These are phyloP conservation scores for Desmodesmus armatus DNA, from an alignment of 139 green algal genomes.

Conservation along the genomic window DNA sequence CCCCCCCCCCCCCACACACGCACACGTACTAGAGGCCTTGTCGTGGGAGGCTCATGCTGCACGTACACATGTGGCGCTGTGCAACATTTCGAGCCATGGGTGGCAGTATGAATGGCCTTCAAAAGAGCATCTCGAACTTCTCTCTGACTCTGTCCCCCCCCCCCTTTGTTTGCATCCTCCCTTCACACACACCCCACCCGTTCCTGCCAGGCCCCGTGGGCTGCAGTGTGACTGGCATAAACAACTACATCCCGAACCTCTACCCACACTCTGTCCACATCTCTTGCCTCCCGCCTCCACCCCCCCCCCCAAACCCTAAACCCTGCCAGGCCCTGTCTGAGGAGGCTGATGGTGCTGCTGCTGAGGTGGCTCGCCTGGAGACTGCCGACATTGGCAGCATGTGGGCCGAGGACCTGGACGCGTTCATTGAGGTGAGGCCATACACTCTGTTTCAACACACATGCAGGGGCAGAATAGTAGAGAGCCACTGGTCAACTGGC, in stretches of 20 bases:
- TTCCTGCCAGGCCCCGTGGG: background rate
- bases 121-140: too few relatives aligned
- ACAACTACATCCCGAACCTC: background rate
- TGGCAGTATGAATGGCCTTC: too few relatives aligned
- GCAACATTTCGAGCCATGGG: too few relatives aligned
- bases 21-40: too few relatives aligned
- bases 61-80: too few relatives aligned
- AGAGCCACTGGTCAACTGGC: too few relatives aligned
- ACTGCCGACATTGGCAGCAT: constrained; percentile 55
- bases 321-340: constrained; percentile 17
- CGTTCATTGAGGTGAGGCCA: constrained; percentile 78
- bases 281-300: background rate
- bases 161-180: background rate
- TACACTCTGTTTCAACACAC: too few relatives aligned
- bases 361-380: constrained; percentile 31
- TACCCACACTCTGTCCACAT: background rate
- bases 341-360: constrained; percentile 37
- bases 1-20: too few relatives aligned
- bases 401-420: constrained; percentile 88
- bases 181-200: background rate
- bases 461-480: constrained; percentile 46
- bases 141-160: too few relatives aligned
- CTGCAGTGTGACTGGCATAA: too few relatives aligned
- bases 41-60: too few relatives aligned
- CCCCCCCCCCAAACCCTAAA: too few relatives aligned